A percentile compares a stretch with the other conserved stretches of the same genome.
phyloP scores from a whole-genome alignment of 176 grass and related monocot species.

The Stipa capillata region DNA sequence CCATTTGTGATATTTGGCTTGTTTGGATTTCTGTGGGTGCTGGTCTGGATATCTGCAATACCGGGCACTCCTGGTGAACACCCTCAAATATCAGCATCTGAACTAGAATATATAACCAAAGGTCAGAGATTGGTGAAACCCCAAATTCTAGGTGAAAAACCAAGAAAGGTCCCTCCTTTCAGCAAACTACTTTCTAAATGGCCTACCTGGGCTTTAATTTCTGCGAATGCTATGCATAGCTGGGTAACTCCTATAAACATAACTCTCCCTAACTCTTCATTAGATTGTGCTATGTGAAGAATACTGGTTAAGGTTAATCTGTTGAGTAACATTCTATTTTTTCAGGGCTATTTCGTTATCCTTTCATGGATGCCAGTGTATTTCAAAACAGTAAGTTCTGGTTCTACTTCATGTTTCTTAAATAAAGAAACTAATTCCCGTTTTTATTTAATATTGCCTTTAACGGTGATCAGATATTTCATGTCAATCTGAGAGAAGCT shows the following conservation, averaged over 20 bases:
- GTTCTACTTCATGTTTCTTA: conserved; percentile 15
- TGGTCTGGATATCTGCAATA: conserved; percentile 86
- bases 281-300: background rate
- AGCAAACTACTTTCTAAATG: conserved; percentile 81
- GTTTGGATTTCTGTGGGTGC: conserved; percentile 98
- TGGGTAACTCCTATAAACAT: conserved; percentile 63
- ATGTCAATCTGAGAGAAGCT: conserved; percentile 89
- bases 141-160: conserved; percentile 43
- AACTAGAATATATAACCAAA: conserved; percentile 82
- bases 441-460: conserved; percentile 6
- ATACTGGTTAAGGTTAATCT: background rate
- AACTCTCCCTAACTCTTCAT: conserved; percentile 1
- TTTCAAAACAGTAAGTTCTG: conserved; percentile 75
- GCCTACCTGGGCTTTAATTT: conserved; percentile 96
- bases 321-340: conserved; percentile 17
- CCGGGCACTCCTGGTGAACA: conserved; percentile 67
- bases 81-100: conserved; percentile 76
- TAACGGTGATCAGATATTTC: conserved; percentile 57
- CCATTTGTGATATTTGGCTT: conserved; percentile 96
- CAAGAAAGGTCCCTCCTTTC: conserved; percentile 73
- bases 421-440: background rate
- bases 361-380: conserved; percentile 99
- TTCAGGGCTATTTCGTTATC: conserved; percentile 96
- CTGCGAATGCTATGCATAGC: conserved; percentile 98
- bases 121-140: conserved; percentile 54